Evolutionary conservation across 2,329 filamentous ascomycete species (phyloP), one percentile per base, ranked within the genome.

Genomic region (Ceratocystiopsis brevicomis): DNA sequence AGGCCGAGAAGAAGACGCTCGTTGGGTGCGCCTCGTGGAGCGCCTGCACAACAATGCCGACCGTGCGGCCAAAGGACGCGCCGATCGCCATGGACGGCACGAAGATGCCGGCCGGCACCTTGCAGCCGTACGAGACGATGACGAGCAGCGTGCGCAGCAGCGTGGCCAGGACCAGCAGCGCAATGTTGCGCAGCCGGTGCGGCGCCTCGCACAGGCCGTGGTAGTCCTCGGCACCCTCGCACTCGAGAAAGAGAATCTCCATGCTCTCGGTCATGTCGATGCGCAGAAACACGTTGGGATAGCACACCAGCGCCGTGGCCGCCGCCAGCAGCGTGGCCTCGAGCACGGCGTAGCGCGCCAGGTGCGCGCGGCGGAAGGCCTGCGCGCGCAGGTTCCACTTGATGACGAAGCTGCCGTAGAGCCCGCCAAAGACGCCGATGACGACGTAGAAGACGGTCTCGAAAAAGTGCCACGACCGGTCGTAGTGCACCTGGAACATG

Each of bases 221-320:
- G 52, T 94, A 95, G 55, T 88, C 84, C 57, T 93, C 81, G 17
- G 70, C 78, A 6, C 81, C 85, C 55, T 93, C 84, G 53, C 90
- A 98, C 57, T 98, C 90, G 14, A 82, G 71, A 59, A 98, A 98
- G 12, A 98, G 64, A 49, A 95, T 93, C 58, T 96, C 87, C 90
- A 98, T 96, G 64, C 86, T 94, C 64, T 96, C 88, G 0, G 90
- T 95, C 90, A 98, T 96, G 61, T 98, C 92, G 53, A 96, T 95
- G 44, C 84, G 72, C 45, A 98, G 58, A 51, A 98, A 96, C 58
- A 82, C 86, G 53, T 98, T 98, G 1, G 88, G 90, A 55, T 93
- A 98, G 60, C 88, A 95, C n/a, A 98, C 69, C 19, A 96, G 68
- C 11, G 87, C 90, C 4, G 90, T 98, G 9, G 76, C 71, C 0